Evolutionary conservation across 805 yeast genomes (phyloP).

Genomic region (Candida boidinii): DNA sequence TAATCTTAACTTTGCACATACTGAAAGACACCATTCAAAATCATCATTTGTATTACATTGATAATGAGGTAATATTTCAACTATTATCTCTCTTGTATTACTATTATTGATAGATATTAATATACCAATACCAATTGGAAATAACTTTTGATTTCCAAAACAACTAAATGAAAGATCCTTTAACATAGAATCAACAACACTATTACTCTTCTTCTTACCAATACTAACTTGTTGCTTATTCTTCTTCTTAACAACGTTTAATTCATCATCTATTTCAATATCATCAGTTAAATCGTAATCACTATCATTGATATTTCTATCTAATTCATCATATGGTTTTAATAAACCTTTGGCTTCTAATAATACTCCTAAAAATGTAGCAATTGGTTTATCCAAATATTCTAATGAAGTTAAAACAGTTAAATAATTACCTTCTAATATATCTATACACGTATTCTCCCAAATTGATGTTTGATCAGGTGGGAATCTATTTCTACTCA

Average conservation of each 20-base stretch:
- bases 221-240: too few relatives aligned
- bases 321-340: slow-evolving; percentile 23
- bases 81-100: slow-evolving; percentile 35
- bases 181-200: slow-evolving; percentile 26
- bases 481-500: slow-evolving; percentile 25
- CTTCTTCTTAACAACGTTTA: too few relatives aligned
- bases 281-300: too few relatives aligned
- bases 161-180: slow-evolving; percentile 48
- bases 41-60: slow-evolving; percentile 64
- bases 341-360: slow-evolving; percentile 59
- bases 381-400: slow-evolving; percentile 51
- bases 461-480: slow-evolving; percentile 33
- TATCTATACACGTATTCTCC: slow-evolving; percentile 48
- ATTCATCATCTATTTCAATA: too few relatives aligned
- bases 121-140: slow-evolving; percentile 66
- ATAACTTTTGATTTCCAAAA: slow-evolving; percentile 40
- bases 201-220: slow-evolving; percentile 6
- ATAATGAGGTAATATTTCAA: slow-evolving; percentile 51
- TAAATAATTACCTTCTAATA: slow-evolving; percentile 47
- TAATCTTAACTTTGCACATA: slow-evolving; percentile 61
- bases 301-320: too few relatives aligned
- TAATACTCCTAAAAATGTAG: slow-evolving; percentile 53
- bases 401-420: slow-evolving; percentile 53
- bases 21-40: slow-evolving; percentile 67
- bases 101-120: slow-evolving; percentile 39